Base-by-base conservation (phyloP, 257 asterid species). In the Vinca minor region DNA sequence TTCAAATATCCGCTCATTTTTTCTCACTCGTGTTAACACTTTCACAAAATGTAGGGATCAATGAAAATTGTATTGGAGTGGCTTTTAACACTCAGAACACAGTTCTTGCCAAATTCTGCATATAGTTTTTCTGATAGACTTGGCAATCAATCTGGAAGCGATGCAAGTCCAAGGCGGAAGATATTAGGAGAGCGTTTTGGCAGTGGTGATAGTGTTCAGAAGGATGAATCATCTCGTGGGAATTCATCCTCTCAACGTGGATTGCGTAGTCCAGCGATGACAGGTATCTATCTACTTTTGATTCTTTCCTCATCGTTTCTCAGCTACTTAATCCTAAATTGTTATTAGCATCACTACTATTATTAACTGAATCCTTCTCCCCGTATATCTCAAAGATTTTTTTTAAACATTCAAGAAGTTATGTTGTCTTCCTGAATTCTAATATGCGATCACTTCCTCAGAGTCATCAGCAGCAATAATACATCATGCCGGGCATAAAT, bases 31-130 rank as follows among this genome's bases (percentile, higher is more conserved):
- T 74, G 49, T 69, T 70, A 35, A 61, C 31, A 39, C 57, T 58
- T 45, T 47, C 28, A 20, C 49, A 14, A 53, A 47, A 49, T 71
- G 62, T 73, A 91, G 96, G 98, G 98, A 48, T 83, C 93, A 6
- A 84, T 92, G 93, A 83, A 76, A 73, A 64, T 67, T 15, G 93
- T 92, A 4, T 39, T 85, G 64, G 96, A 87, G 66, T 89, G 93
- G 83, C 91, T 92, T 60, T 72, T 82, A 65, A 77, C 87, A 23
- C 81, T 92, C 12, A 73, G 80, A 71, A 70, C 87, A 20, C 85
- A 86, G 35, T 82, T 83, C 68, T 75, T 71, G 76, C 45, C 81
- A 29, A 73, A 69, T 64, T 31, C 42, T 25, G 82, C 81, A 64
- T 60, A 44, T 45, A 71, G 71, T 55, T 50, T 13, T 23, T 54